Conservation (phyloP, 1,139 yeast genomes). For the Suhomyces chickasaworum region DNA sequence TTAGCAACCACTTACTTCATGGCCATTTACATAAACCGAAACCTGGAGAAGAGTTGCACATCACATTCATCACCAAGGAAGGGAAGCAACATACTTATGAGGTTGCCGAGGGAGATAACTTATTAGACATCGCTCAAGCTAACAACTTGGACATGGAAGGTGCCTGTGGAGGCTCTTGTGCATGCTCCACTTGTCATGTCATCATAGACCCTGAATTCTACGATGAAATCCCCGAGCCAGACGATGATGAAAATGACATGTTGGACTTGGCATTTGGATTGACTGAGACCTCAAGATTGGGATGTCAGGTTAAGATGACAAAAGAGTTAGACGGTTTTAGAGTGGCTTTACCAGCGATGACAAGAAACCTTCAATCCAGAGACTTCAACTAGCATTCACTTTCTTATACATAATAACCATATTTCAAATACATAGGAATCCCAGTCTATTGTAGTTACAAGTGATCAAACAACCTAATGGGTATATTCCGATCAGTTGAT, state of each 20-base stretch:
- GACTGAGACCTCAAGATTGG: slow-evolving; percentile 93
- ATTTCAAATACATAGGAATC: slow-evolving; percentile 1
- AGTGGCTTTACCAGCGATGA: slow-evolving; percentile 98
- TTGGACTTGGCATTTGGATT: slow-evolving; percentile 95
- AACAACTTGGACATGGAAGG: slow-evolving; percentile 95
- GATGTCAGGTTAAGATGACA: slow-evolving; percentile 89
- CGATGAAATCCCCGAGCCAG: slow-evolving; percentile 91
- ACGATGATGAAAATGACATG: slow-evolving; percentile 98
- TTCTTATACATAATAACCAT: slow-evolving; percentile 8
- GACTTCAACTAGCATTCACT: slow-evolving; percentile 52
- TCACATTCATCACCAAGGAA: slow-evolving; percentile 90
- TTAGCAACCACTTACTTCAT: slow-evolving; percentile 42
- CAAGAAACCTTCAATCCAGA: slow-evolving; percentile 80
- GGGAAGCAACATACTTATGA: slow-evolving; percentile 81
- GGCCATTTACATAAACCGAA: slow-evolving; percentile 90
- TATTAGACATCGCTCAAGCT: slow-evolving; percentile 94
- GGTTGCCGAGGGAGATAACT: slow-evolving; percentile 89
- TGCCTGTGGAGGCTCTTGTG: slow-evolving; percentile 99
- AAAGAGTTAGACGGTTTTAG: slow-evolving; percentile 90
- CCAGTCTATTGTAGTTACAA: neutral
- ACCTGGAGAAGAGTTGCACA: slow-evolving; percentile 88
- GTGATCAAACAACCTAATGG: neutral
- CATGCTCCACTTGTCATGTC: slow-evolving; percentile 96
- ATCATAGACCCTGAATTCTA: slow-evolving; percentile 94
- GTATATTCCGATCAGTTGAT: no score